Evolutionary conservation across 2,329 filamentous ascomycete genomes (phyloP), one percentile per base, ranked within the genome.

Genomic region (Elsinoe batatas): DNA sequence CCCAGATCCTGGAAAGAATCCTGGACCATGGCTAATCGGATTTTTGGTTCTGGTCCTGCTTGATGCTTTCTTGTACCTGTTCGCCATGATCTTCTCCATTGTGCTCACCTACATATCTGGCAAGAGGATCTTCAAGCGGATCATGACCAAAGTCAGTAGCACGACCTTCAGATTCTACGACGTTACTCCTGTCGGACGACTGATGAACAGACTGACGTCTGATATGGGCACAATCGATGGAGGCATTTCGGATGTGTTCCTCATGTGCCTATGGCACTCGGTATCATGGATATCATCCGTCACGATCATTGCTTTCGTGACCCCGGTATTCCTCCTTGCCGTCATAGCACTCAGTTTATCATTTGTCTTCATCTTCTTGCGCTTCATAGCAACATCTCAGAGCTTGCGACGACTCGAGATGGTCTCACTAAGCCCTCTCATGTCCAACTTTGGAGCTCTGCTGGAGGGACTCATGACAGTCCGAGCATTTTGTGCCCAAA

Each of bases 161-260:
- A 87, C 90, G 0, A 91, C 85, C 0, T 95, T 96, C 71, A 82
- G 89, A 1, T 96, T 91, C 69, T 93, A 95, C 71, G 91, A 96
- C 66, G 82, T 88, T 3, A 95, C 91, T 0, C 91, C 91, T 0
- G 84, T 94, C 0, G 91, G 91, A 0, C 82, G 91, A 46, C 74
- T 96, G 59, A 95, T 95, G 87, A 96, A 96, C 67, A 81, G 91
- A 6, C 77, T 96, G 58, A 95, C 90, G 0, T 88, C 88, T 1
- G 90, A 96, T 64, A 93, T 95, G 71, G 87, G 87, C 26, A 91
- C 88, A 50, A 80, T 95, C 0, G 91, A 96, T 64, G 90, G 90
- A 0, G 85, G 87, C n/a, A 87, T 95, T 63, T 85, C 87, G 47
- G 72, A 76, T 8, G 83, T 88, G 11, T 81, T 95, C 49, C 83